Conservation (phyloP, 1,139 yeast genomes). For the Protomyces inundatus region DNA sequence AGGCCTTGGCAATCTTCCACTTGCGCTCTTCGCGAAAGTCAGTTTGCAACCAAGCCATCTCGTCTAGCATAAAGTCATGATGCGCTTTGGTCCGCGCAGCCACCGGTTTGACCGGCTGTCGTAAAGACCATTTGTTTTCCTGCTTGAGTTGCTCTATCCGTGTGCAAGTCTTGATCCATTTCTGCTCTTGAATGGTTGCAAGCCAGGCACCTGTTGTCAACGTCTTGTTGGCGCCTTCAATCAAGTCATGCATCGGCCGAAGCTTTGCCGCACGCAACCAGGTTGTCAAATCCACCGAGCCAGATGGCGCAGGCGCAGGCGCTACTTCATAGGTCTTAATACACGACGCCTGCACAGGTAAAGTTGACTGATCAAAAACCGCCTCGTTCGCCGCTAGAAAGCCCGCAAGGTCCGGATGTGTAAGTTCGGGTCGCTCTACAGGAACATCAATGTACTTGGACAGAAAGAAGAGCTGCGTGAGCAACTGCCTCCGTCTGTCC, state of each 20-base stretch:
- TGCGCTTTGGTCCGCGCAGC: conserved; percentile 64
- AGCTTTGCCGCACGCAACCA: conserved; percentile 82
- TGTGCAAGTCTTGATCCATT: conserved; percentile 84
- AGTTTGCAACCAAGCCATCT: conserved; percentile 77
- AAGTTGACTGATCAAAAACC: conserved; percentile 9
- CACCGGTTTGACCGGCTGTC: conserved; percentile 68
- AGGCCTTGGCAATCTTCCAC: conserved; percentile 29
- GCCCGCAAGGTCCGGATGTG: conserved; percentile 5
- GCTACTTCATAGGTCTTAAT: conserved; percentile 7
- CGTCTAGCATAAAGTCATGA: conserved; percentile 71
- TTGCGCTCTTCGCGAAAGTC: conserved; percentile 65
- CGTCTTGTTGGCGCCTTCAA: conserved; percentile 82
- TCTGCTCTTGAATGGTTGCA: conserved; percentile 83
- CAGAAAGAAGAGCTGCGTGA: conserved; percentile 23
- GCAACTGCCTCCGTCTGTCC: conserved; percentile 19
- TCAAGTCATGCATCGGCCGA: conserved; percentile 69
- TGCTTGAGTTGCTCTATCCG: conserved; percentile 88
- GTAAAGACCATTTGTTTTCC: conserved; percentile 81
- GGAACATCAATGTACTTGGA: conserved; percentile 18
- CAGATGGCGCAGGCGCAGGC: conserved; percentile 2
- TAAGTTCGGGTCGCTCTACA: conserved; percentile 1
- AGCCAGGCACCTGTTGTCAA: conserved; percentile 80
- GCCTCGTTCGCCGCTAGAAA: conserved; percentile 18
- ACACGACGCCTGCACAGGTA: conserved; percentile 6
- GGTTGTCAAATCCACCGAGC: conserved; percentile 61